These are phyloP conservation scores for Fraxinus nigra DNA, from an alignment of 305 asterid genomes.

Conservation along the genomic window DNA sequence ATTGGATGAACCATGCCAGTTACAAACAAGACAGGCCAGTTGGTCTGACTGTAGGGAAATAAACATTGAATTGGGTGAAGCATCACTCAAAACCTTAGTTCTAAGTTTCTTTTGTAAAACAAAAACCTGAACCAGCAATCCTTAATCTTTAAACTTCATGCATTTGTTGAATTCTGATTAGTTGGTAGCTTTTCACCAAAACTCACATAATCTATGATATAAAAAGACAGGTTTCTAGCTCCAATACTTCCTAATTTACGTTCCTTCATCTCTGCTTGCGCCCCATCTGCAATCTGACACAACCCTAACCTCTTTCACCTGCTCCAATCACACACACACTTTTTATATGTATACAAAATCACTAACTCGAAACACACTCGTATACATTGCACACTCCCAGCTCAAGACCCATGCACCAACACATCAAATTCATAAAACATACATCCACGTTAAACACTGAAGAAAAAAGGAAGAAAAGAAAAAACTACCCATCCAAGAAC, in stretches of 20 bases:
- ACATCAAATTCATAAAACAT: background rate
- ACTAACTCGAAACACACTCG: background rate
- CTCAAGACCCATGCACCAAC: background rate
- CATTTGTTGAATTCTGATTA: background rate
- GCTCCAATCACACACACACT: background rate
- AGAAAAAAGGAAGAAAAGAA: background rate
- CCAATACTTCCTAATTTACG: background rate
- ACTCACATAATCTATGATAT: background rate
- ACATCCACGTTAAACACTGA: background rate
- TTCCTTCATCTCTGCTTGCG: background rate
- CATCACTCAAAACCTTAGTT: background rate
- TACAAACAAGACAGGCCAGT: background rate
- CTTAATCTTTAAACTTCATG: background rate
- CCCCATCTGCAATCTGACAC: background rate
- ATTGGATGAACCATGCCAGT: background rate
- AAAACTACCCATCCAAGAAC: background rate
- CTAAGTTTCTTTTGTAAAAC: background rate
- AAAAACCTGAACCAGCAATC: background rate
- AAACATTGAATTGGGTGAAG: background rate
- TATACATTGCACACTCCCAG: background rate
- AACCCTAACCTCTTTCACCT: background rate
- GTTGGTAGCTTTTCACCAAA: background rate
- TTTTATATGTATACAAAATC: background rate
- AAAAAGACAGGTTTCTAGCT: background rate
- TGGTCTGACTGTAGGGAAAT: background rate